Evolutionary conservation across 2,329 filamentous ascomycete species (phyloP).

Genomic region (Cryphonectria naterciae): DNA sequence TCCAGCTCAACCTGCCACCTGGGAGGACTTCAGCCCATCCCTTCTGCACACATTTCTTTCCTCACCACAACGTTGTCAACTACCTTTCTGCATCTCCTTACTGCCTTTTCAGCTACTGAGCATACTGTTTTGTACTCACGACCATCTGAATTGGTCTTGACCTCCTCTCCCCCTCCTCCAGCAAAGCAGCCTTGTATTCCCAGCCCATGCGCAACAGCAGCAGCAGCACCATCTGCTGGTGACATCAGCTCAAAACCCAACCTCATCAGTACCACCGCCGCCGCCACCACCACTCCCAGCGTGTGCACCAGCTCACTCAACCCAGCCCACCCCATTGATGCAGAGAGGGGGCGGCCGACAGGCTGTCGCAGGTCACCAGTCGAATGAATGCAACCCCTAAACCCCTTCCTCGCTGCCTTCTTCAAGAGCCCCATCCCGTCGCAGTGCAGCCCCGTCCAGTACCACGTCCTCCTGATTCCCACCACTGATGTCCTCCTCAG

Average conservation of each 20-base stretch:
- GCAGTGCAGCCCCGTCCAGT: slow-evolving; percentile 89
- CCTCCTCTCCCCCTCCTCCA: background rate
- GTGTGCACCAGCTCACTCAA: slow-evolving; percentile 2
- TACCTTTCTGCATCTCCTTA: background rate
- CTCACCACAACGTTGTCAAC: background rate
- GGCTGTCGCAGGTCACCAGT: slow-evolving; percentile 31
- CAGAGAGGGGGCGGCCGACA: slow-evolving; percentile 22
- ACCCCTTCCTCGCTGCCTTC: slow-evolving; percentile 97
- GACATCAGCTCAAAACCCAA: background rate
- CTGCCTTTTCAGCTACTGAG: background rate
- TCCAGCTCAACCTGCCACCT: background rate
- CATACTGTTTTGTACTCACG: background rate
- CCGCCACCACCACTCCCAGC: slow-evolving; percentile 4
- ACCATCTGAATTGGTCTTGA: no score
- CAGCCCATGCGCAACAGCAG: background rate
- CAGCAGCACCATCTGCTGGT: background rate
- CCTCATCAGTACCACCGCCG: slow-evolving; percentile 9
- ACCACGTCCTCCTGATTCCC: slow-evolving; percentile 92
- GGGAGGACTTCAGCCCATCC: slow-evolving; percentile 7
- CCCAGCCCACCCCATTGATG: slow-evolving; percentile 24
- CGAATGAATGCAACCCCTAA: slow-evolving; percentile 90
- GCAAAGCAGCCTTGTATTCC: background rate
- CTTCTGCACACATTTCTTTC: slow-evolving; percentile 5
- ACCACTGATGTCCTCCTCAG: slow-evolving; percentile 90
- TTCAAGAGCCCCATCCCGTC: slow-evolving; percentile 91